A percentile compares a stretch with the other conserved stretches of the same genome.
phyloP scores from a whole-genome alignment of 2,329 filamentous ascomycete genomes.

The Periconia digitata region DNA sequence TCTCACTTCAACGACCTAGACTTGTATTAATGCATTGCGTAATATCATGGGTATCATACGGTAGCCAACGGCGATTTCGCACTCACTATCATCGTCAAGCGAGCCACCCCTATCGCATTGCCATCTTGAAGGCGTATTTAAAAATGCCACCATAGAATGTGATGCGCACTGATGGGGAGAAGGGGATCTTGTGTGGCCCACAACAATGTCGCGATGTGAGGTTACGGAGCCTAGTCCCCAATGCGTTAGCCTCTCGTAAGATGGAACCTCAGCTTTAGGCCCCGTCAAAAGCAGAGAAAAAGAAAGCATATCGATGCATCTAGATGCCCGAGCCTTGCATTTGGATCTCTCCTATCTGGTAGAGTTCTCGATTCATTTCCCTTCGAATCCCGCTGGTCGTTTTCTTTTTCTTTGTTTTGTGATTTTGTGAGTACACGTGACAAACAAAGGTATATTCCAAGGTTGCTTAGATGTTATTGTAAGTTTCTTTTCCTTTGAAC shows the following conservation, averaged over 20 bases:
- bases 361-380: background rate
- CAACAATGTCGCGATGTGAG: too few species aligned
- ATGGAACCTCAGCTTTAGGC: background rate
- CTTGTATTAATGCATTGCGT: background rate
- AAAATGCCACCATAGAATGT: background rate
- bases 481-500: too few species aligned
- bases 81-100: too few species aligned
- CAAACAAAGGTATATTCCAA: too few species aligned
- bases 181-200: background rate
- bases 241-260: background rate
- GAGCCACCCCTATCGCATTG: too few species aligned
- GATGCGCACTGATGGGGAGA: background rate
- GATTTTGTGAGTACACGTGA: too few species aligned
- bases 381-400: background rate
- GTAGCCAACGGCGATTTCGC: background rate
- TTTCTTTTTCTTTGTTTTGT: too few species aligned
- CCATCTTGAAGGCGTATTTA: background rate
- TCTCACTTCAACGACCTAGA: background rate
- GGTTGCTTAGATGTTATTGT: too few species aligned
- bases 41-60: background rate
- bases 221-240: background rate
- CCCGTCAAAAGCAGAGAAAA: slow-evolving; percentile 1
- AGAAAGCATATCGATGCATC: slow-evolving; percentile 7
- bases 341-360: too few species aligned
- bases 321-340: background rate